Evolutionary conservation across 139 green algal genomes (phyloP).

Genomic region (Chlamydomonas sp.): DNA sequence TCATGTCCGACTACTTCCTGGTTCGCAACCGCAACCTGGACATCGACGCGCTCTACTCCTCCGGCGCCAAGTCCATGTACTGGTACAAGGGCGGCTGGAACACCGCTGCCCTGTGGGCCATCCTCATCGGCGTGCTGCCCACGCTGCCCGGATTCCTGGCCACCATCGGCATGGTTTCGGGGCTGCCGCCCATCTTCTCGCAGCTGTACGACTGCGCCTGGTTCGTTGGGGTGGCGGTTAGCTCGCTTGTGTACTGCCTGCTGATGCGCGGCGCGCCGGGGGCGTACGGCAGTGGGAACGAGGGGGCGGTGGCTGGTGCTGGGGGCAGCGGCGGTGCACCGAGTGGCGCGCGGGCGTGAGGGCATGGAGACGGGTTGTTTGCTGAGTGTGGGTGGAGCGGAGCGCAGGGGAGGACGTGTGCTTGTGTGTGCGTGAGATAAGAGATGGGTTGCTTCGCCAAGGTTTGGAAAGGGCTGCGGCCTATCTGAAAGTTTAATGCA

Average conservation of each 20-base stretch:
- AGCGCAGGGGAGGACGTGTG: no score
- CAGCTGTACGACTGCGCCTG: conserved; percentile 71
- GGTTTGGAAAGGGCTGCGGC: no score
- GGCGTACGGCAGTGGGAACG: not conserved
- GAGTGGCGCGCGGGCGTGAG: no score
- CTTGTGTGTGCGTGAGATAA: no score
- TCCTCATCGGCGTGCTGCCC: conserved; percentile 58
- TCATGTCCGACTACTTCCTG: conserved; percentile 81
- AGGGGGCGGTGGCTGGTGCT: not conserved
- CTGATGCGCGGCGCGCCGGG: conserved; percentile 49
- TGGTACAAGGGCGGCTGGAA: conserved; percentile 77
- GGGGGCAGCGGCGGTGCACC: no score
- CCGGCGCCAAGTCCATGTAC: conserved; percentile 44
- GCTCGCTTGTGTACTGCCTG: conserved; percentile 51
- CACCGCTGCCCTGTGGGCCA: conserved; percentile 32
- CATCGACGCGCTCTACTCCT: conserved; percentile 70
- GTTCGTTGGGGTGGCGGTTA: conserved; percentile 74
- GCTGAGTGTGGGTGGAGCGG: no score
- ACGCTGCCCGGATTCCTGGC: conserved; percentile 70
- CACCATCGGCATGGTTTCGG: conserved; percentile 41
- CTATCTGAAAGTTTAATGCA: no score
- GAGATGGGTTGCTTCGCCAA: no score
- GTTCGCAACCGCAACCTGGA: conserved; percentile 63
- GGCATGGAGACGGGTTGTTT: no score
- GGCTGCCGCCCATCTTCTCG: conserved; percentile 36